Base-by-base conservation (phyloP, 1,284 basidiomycete genomes). In the Ganoderma sinense region DNA sequence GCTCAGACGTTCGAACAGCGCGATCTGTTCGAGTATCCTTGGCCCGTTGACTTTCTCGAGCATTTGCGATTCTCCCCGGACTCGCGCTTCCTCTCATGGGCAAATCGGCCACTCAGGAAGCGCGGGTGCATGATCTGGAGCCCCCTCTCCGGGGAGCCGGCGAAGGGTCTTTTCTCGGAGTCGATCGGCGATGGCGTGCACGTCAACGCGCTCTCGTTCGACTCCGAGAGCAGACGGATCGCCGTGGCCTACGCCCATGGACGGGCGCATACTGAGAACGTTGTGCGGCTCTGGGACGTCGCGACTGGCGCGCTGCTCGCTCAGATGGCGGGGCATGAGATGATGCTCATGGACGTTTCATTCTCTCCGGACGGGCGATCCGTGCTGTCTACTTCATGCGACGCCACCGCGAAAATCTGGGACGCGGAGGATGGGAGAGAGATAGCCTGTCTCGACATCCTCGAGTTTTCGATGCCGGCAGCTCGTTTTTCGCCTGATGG, bases 1-100 rank as follows among this genome's bases (percentile, higher is more conserved):
- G 62, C 59, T 33, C 11, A 20, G 53, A 56, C 29, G 31, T 56
- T 56, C 53, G 53, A 56, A 29, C 53, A 56, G 53, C 53, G 53
- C 16, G 53, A 33, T 33, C 53, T 56, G 29, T 16, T 33, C 23
- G 53, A 56, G 7, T 18, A 33, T 33, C 29, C 53, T 2, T 2
- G 53, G 29, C 23, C 11, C 3, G 11, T 23, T 4, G 23, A n/a
- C 23, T 56, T 2, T 2, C 4, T 33, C 6, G 16, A 56, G 2
- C 29, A 14, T 16, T 33, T 56, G 53, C 29, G 8, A 29, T 56
- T 56, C 31, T 56, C 53, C 7, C 53, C 53, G 8, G 26, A 56
- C 31, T 29, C 29, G 2, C 53, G 53, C 29, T 33, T 29, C 18
- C 16, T 56, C 2, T 29, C 53, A 18, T 56, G 53, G 53, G 33